Evolutionary conservation across 345 rosid genomes (phyloP).

Genomic region (Erodium maritimum): DNA sequence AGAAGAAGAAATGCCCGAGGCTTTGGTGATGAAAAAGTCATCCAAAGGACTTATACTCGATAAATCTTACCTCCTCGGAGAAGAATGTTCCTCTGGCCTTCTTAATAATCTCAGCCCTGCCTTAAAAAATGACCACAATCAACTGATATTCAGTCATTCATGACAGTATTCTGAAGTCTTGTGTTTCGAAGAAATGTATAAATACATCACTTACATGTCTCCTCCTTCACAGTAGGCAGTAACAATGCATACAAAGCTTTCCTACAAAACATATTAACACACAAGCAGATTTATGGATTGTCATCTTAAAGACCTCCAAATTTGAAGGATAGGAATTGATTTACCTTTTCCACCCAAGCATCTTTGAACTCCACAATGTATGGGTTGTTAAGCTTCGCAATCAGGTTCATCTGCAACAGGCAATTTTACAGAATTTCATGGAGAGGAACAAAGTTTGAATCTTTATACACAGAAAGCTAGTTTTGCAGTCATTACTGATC

Average conservation of each 20-base stretch:
- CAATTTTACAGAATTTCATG: no score
- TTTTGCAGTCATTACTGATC: no score
- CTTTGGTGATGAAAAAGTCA: not conserved
- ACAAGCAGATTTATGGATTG: not conserved
- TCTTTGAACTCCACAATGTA: slow-evolving; percentile 70
- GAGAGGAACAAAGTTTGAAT: no score
- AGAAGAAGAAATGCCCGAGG: not conserved
- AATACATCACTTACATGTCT: slow-evolving; percentile 59
- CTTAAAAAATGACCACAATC: not conserved
- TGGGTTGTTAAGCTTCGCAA: slow-evolving; percentile 60
- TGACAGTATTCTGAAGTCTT: not conserved
- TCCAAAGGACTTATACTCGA: not conserved
- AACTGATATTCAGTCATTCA: not conserved
- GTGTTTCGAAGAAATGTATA: no score
- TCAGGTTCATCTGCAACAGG: slow-evolving; percentile 62
- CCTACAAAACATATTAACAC: slow-evolving; percentile 30
- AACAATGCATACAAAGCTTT: slow-evolving; percentile 58
- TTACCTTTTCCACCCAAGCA: slow-evolving; percentile 94
- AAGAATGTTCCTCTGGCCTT: slow-evolving; percentile 73
- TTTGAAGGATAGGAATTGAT: slow-evolving; percentile 2
- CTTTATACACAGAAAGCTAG: no score
- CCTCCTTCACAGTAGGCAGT: slow-evolving; percentile 80
- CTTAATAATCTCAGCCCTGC: slow-evolving; percentile 74
- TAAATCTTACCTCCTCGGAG: slow-evolving; percentile 63
- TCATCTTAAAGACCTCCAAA: not conserved